Conservation (phyloP, 1,284 basidiomycete genomes). For the Cystobasidium sp. region DNA sequence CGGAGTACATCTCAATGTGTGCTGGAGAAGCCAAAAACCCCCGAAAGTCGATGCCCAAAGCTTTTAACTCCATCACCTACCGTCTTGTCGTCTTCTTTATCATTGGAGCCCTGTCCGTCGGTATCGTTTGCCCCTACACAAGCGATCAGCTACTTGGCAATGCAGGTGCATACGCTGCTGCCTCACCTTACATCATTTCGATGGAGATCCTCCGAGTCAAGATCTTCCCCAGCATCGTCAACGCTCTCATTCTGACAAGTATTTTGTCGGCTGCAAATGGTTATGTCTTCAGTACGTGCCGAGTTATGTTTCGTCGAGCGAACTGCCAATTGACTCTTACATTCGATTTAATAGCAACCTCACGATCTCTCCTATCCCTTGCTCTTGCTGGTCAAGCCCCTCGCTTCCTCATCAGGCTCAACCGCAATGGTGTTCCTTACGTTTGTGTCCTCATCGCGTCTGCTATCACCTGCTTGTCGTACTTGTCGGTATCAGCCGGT, state of each 20-base stretch:
- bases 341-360: slow-evolving; percentile 30
- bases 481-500: slow-evolving; percentile 46
- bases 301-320: too few relatives aligned
- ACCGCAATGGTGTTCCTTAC: slow-evolving; percentile 52
- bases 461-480: slow-evolving; percentile 46
- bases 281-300: slow-evolving; percentile 48
- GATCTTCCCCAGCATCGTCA: slow-evolving; percentile 48
- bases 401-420: slow-evolving; percentile 47
- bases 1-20: slow-evolving; percentile 51
- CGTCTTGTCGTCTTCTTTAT: slow-evolving; percentile 55
- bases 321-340: too few relatives aligned
- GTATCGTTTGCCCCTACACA: slow-evolving; percentile 50
- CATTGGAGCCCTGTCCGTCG: slow-evolving; percentile 52
- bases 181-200: slow-evolving; percentile 43
- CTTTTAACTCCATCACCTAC: slow-evolving; percentile 53
- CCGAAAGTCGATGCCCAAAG: slow-evolving; percentile 53
- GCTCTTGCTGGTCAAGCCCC: slow-evolving; percentile 50
- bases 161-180: slow-evolving; percentile 34
- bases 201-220: slow-evolving; percentile 44
- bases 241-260: slow-evolving; percentile 46
- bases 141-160: slow-evolving; percentile 37
- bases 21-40: slow-evolving; percentile 54
- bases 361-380: slow-evolving; percentile 48
- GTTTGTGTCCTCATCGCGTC: slow-evolving; percentile 44
- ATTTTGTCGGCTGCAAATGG: slow-evolving; percentile 49